Conservation (phyloP, 139 green algal genomes). For the Pycnococcus provasolii region DNA sequence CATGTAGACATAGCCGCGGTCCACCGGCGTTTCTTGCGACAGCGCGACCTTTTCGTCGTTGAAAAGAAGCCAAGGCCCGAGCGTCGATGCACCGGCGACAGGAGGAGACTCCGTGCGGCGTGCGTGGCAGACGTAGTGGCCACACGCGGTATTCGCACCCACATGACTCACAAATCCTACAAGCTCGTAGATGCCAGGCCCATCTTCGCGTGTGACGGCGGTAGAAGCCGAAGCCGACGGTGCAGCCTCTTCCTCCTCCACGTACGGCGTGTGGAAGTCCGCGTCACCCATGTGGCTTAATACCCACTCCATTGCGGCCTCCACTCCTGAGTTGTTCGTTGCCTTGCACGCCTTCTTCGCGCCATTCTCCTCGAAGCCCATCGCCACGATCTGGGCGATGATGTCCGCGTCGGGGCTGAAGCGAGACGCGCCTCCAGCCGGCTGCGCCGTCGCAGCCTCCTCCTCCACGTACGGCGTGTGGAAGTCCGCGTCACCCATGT, state of each 20-base stretch:
- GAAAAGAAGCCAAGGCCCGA: constrained; percentile 79
- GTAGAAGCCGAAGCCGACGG: background rate
- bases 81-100: constrained; percentile 32
- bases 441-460: background rate
- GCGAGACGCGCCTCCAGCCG: background rate
- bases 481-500: constrained; percentile 87
- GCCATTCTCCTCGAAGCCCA: constrained; percentile 58
- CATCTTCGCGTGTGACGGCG: constrained; percentile 1
- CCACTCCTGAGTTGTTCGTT: constrained; percentile 55
- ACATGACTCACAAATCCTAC: constrained; percentile 88
- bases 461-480: constrained; percentile 56
- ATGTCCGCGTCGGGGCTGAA: constrained; percentile 35
- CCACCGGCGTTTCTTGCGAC: constrained; percentile 58
- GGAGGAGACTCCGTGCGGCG: constrained; percentile 6
- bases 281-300: constrained; percentile 72
- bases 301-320: constrained; percentile 73
- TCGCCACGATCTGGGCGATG: constrained; percentile 52
- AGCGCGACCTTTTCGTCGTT: constrained; percentile 97
- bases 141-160: constrained; percentile 75
- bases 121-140: constrained; percentile 94
- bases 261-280: too few species aligned
- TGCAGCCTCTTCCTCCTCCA: background rate
- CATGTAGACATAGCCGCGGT: constrained; percentile 92
- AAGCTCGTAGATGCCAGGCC: constrained; percentile 58
- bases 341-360: constrained; percentile 31